Conservation (phyloP, 176 grass and related monocot species). For the Aegilops bicornis region DNA sequence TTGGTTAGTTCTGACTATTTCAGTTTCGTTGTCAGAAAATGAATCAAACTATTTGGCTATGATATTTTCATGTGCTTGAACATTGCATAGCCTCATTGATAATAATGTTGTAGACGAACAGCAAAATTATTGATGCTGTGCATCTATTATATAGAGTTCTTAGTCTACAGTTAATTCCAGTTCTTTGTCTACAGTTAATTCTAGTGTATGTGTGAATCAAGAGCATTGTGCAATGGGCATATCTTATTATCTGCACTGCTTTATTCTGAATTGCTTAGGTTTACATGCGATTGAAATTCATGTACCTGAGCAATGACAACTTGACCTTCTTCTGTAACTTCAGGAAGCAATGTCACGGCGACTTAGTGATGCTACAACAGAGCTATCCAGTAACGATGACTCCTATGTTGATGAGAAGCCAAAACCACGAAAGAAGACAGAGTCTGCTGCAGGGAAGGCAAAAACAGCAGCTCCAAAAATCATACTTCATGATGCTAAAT, state of each 20-base stretch:
- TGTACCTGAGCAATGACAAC: background rate
- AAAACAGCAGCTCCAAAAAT: slow-evolving; percentile 28
- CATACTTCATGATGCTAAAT: slow-evolving; percentile 74
- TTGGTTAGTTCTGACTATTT: background rate
- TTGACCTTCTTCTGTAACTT: slow-evolving; percentile 30
- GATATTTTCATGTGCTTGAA: background rate
- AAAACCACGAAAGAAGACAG: slow-evolving; percentile 57
- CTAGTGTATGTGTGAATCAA: background rate
- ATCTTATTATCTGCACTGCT: background rate
- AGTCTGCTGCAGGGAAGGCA: slow-evolving; percentile 41
- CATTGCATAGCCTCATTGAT: background rate
- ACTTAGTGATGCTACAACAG: slow-evolving; percentile 55
- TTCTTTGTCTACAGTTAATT: background rate
- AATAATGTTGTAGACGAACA: background rate
- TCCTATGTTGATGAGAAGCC: slow-evolving; percentile 53
- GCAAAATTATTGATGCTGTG: background rate
- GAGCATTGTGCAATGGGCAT: background rate
- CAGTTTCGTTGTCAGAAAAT: background rate
- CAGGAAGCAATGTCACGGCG: slow-evolving; percentile 68
- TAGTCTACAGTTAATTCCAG: background rate
- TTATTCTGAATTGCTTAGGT: background rate
- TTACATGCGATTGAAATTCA: background rate
- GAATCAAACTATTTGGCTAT: background rate
- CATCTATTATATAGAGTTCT: background rate
- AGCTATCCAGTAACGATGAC: slow-evolving; percentile 47